phyloP scores from a whole-genome alignment of 2,329 filamentous ascomycete species.

The Eurotiales sp. region DNA sequence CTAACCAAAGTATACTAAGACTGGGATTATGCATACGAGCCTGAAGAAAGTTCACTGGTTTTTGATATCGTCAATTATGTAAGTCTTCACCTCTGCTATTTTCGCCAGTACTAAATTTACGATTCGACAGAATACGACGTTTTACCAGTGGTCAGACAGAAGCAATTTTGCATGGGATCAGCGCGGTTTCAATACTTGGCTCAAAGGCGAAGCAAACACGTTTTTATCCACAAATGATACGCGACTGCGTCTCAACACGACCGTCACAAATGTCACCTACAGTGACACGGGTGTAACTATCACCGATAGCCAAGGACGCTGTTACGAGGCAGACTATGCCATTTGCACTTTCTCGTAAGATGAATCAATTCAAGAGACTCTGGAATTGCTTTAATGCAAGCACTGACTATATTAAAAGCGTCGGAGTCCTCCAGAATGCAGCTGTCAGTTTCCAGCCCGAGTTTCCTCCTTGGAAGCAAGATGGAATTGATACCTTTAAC shows the following conservation, averaged over 20 bases:
- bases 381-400: neutral
- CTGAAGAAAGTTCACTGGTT: constrained; percentile 54
- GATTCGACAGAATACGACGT: constrained; percentile 51
- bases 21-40: constrained; percentile 57
- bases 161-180: constrained; percentile 61
- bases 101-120: neutral
- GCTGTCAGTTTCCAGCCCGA: constrained; percentile 55
- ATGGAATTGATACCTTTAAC: constrained; percentile 59
- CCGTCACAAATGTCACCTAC: constrained; percentile 55
- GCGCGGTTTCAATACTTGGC: constrained; percentile 58
- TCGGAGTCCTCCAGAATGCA: constrained; percentile 64
- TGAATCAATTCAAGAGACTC: neutral
- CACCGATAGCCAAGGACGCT: constrained; percentile 51
- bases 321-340: constrained; percentile 58
- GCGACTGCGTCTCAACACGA: constrained; percentile 56
- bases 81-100: too few relatives aligned
- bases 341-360: constrained; percentile 60
- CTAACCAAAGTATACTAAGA: too few relatives aligned
- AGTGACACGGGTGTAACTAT: constrained; percentile 52
- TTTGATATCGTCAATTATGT: constrained; percentile 45
- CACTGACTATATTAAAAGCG: constrained; percentile 10
- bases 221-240: constrained; percentile 56
- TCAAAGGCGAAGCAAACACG: constrained; percentile 54
- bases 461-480: constrained; percentile 62
- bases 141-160: constrained; percentile 58